phyloP scores from a whole-genome alignment of 2,329 filamentous ascomycete species.

The Pyrenophora graminea region DNA sequence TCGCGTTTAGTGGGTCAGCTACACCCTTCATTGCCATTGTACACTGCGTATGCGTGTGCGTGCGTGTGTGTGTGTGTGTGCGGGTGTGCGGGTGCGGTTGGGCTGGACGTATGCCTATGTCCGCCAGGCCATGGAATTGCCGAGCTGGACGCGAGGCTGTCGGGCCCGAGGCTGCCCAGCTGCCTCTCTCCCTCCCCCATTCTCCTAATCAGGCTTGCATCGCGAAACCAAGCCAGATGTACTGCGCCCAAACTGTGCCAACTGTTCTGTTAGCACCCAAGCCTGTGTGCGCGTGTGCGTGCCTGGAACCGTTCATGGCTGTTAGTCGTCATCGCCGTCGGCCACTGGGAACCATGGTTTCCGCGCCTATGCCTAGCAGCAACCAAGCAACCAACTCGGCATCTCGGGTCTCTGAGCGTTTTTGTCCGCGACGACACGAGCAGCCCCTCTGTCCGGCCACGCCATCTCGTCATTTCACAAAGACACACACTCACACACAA shows the following conservation, averaged over 20 bases:
- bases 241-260: neutral
- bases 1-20: slow-evolving; percentile 17
- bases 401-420: neutral
- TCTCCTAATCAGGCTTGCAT: slow-evolving; percentile 2
- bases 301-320: neutral
- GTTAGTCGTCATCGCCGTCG: slow-evolving; percentile 23
- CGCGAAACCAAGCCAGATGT: too few species aligned
- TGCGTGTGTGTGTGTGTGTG: too few species aligned
- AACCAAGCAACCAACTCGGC: too few species aligned
- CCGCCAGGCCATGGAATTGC: too few species aligned
- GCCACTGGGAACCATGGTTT: slow-evolving; percentile 13
- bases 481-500: too few species aligned
- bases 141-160: slow-evolving; percentile 4
- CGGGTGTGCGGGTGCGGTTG: too few species aligned
- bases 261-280: slow-evolving; percentile 4
- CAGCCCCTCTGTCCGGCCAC: too few species aligned
- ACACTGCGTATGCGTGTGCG: too few species aligned
- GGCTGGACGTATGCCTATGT: neutral
- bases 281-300: neutral
- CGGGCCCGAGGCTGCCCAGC: neutral
- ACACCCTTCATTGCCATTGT: slow-evolving; percentile 2
- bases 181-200: neutral
- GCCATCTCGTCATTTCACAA: neutral
- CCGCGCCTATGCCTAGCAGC: neutral
- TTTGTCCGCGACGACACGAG: too few species aligned